Evolutionary conservation across 129 eudicot genomes (phyloP), one percentile per base, ranked within the genome.

Genomic region (Flaveria linearis): DNA sequence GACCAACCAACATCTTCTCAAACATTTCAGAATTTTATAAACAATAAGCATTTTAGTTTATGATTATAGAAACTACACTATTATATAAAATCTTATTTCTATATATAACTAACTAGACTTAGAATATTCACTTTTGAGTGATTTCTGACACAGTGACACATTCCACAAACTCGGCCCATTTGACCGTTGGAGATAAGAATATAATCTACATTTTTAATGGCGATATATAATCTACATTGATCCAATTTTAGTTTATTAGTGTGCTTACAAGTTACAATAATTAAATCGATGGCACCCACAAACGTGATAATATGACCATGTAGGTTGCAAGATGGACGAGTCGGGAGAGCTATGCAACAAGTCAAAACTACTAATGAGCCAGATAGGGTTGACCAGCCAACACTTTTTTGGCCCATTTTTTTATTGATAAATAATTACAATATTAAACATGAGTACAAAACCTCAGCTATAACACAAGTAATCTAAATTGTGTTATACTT

Each of bases 391-490:
- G 67, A 60, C 66, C 39, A 11, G 66, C 36, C 67, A 12, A 25
- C 8, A 61, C 67, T 61, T 61, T 56, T 61, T 26, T 1, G 67
- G 3, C 33, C 39, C 33, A 23, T 4, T 60, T 61, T 43, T 61
- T 25, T 26, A 61, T 12, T 61, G n/a, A 4, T 30, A 15, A 14
- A 14, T 63, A 61, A 28, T 13, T 30, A 30, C 16, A 14, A 28
- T 63, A 28, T 5, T 63, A 30, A n/a, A 63, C 67, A 61, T 28
- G 41, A 46, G 25, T 69, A 69, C 22, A 46, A 46, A 69, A 69
- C 53, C 12, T 47, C 26, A 13, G 50, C 2, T 49, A 25, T 15
- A 11, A 69, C 14, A 12, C 15, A 30, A 14, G 3, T 25, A 23
- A 22, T 47, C 42, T 23, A 69, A 25, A 12, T 25, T 25, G n/a